phyloP scores from a whole-genome alignment of 805 yeast species.

The Nakazawaea molendinolei region DNA sequence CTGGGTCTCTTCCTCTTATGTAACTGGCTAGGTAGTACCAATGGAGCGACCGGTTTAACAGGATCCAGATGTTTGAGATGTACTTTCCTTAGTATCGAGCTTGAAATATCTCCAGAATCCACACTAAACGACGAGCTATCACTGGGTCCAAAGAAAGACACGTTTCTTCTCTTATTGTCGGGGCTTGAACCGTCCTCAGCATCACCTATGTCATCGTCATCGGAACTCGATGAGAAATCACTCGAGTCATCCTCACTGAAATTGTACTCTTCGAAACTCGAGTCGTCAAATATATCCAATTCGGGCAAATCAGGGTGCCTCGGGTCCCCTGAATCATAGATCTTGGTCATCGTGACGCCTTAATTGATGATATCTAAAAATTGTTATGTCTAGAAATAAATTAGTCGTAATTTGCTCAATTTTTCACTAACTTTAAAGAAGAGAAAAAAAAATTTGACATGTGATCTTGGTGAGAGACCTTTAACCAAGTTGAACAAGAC shows the following conservation, averaged over 20 bases:
- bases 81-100: neutral
- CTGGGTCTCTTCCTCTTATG: conserved; percentile 15
- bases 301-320: conserved; percentile 32
- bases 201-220: neutral
- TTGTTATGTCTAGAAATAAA: too few relatives aligned
- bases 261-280: conserved; percentile 25
- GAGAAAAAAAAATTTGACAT: too few relatives aligned
- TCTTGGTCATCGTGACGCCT: conserved; percentile 8
- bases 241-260: conserved; percentile 15
- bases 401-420: too few relatives aligned
- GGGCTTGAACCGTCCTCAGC: neutral
- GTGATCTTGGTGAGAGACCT: too few relatives aligned
- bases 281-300: conserved; percentile 22
- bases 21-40: too few relatives aligned
- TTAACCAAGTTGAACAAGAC: too few relatives aligned
- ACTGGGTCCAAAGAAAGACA: conserved; percentile 2
- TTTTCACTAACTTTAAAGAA: too few relatives aligned
- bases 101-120: too few relatives aligned
- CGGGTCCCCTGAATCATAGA: conserved; percentile 37
- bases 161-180: conserved; percentile 1
- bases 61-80: too few relatives aligned
- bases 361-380: too few relatives aligned
- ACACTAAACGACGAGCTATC: neutral
- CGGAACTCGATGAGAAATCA: conserved; percentile 3
- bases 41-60: too few relatives aligned